phyloP scores from a whole-genome alignment of 305 asterid species.

The Rubia tinctorum region DNA sequence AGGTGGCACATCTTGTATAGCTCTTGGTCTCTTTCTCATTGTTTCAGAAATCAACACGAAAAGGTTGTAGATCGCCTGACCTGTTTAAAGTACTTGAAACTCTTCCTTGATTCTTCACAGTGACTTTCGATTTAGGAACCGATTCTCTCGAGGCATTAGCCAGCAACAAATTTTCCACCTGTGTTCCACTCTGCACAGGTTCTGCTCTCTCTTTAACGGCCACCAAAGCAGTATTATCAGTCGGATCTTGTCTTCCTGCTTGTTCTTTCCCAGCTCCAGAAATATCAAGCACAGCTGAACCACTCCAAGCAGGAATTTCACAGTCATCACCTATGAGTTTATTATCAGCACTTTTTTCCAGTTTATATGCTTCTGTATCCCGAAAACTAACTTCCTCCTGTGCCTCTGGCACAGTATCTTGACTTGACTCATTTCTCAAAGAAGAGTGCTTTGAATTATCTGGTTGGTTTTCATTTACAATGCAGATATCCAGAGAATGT shows the following conservation, averaged over 20 bases:
- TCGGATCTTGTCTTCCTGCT: constrained; percentile 26
- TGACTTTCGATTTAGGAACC: not conserved
- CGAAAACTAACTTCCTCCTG: constrained; percentile 31
- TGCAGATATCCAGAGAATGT: constrained; percentile 35
- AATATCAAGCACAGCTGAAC: constrained; percentile 31
- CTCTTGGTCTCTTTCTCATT: not conserved
- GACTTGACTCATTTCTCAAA: constrained; percentile 32
- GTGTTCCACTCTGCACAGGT: not conserved
- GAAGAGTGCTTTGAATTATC: constrained; percentile 30
- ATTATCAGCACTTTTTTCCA: constrained; percentile 32
- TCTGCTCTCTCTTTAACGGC: constrained; percentile 9
- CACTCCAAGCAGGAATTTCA: constrained; percentile 25
- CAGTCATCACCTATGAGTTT: constrained; percentile 23
- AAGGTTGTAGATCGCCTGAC: constrained; percentile 8
- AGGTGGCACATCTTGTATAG: not conserved
- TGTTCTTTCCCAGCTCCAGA: constrained; percentile 19
- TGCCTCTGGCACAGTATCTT: constrained; percentile 28
- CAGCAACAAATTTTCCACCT: not conserved
- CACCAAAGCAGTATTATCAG: constrained; percentile 20
- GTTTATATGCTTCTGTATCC: constrained; percentile 21
- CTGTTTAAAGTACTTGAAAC: constrained; percentile 6
- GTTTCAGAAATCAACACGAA: not conserved
- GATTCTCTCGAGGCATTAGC: constrained; percentile 7
- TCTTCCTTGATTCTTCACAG: constrained; percentile 14
- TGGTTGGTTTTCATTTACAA: constrained; percentile 21